Conservation (phyloP, 2,329 filamentous ascomycete genomes). For the Sporothrix inflata region DNA sequence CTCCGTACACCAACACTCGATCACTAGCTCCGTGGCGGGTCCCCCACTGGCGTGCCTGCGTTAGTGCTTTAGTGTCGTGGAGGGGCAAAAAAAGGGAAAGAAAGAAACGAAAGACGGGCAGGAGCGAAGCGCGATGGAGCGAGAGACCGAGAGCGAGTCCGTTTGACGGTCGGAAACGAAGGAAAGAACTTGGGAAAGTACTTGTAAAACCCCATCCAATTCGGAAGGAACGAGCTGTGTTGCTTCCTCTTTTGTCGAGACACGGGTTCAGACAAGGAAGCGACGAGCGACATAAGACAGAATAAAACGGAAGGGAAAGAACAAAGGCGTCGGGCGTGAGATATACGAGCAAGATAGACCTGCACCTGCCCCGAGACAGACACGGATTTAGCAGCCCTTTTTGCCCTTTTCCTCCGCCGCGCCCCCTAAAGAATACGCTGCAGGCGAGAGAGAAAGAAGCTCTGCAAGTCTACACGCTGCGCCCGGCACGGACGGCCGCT, state of each 20-base stretch:
- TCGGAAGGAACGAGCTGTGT: background rate
- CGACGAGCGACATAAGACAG: background rate
- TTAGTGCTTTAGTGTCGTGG: background rate
- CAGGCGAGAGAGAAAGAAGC: too few species aligned
- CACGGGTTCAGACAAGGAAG: too few species aligned
- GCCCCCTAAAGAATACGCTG: background rate
- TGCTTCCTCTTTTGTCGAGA: background rate
- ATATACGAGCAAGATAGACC: background rate
- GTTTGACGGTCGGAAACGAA: background rate
- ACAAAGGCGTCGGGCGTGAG: background rate
- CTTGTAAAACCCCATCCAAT: background rate
- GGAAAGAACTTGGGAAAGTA: background rate
- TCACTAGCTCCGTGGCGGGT: conserved; percentile 8
- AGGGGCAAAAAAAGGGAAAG: background rate
- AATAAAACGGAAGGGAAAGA: background rate
- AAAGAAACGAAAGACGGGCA: background rate
- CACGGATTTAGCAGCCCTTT: conserved; percentile 3
- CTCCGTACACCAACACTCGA: background rate
- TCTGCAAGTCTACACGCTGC: background rate
- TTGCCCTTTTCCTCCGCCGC: background rate
- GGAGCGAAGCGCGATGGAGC: background rate
- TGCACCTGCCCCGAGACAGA: background rate
- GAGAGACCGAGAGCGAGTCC: conserved; percentile 1
- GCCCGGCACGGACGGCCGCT: conserved; percentile 12
- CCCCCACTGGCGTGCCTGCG: background rate